Conservation (phyloP, 1,139 yeast genomes). For the Suhomyces terraborum region DNA sequence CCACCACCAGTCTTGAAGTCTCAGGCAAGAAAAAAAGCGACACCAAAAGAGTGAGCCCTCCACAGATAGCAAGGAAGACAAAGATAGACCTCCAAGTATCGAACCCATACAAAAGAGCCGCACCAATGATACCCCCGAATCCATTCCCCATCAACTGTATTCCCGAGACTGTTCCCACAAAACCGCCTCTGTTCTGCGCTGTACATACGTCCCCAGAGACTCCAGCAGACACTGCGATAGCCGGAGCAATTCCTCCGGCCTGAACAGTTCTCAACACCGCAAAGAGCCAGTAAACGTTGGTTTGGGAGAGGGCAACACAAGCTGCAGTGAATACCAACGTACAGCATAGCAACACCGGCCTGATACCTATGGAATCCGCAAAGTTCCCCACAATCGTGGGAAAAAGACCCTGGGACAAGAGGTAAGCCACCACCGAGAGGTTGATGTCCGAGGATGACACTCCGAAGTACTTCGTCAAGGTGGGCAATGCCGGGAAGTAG, state of each 20-base stretch:
- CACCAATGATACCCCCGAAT: conserved; percentile 44
- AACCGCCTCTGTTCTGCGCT: conserved; percentile 39
- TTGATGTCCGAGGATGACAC: conserved; percentile 30
- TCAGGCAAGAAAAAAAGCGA: conserved; percentile 35
- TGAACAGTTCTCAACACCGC: conserved; percentile 41
- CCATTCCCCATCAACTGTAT: conserved; percentile 42
- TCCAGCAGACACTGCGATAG: conserved; percentile 41
- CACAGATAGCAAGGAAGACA: conserved; percentile 40
- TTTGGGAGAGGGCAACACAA: conserved; percentile 60
- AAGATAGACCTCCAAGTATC: conserved; percentile 43
- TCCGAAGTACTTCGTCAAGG: conserved; percentile 30
- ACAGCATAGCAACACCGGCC: conserved; percentile 63
- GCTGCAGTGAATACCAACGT: conserved; percentile 55
- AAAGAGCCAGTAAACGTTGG: conserved; percentile 44
- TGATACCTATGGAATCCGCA: conserved; percentile 69
- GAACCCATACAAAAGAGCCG: conserved; percentile 33
- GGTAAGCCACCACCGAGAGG: conserved; percentile 41
- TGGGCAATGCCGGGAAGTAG: conserved; percentile 45
- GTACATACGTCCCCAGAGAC: conserved; percentile 46
- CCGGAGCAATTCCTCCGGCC: conserved; percentile 46
- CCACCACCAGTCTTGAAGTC: conserved; percentile 39
- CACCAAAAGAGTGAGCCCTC: conserved; percentile 32
- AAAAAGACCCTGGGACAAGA: conserved; percentile 39
- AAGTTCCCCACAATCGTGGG: conserved; percentile 66
- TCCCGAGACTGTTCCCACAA: conserved; percentile 42